phyloP scores from a whole-genome alignment of 768 basidiomycete genomes.

The Boletales sp. region DNA sequence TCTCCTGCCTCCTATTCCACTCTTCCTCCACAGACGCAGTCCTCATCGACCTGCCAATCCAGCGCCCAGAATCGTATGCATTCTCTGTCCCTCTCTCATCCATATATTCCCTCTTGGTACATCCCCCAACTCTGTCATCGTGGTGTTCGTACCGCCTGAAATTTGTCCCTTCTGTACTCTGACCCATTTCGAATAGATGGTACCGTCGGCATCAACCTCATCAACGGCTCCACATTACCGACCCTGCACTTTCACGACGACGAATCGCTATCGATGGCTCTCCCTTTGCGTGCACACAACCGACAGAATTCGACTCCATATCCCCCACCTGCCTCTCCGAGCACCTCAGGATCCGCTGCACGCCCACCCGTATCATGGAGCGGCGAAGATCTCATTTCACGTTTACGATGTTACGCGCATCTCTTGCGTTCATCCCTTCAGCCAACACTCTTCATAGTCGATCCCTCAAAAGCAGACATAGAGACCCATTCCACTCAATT shows the following conservation, averaged over 20 bases:
- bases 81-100: slow-evolving; percentile 91
- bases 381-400: slow-evolving; percentile 79
- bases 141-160: slow-evolving; percentile 63
- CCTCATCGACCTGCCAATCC: slow-evolving; percentile 78
- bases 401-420: slow-evolving; percentile 73
- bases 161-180: not conserved
- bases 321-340: slow-evolving; percentile 56
- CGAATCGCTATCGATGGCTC: slow-evolving; percentile 77
- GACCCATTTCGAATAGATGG: slow-evolving; percentile 55
- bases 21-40: slow-evolving; percentile 58
- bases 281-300: slow-evolving; percentile 36
- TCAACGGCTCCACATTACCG: slow-evolving; percentile 79
- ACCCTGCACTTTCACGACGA: slow-evolving; percentile 97
- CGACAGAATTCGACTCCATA: slow-evolving; percentile 48
- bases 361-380: slow-evolving; percentile 65
- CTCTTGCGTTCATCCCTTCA: slow-evolving; percentile 85
- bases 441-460: slow-evolving; percentile 82
- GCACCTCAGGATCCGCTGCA: slow-evolving; percentile 39
- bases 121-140: slow-evolving; percentile 78
- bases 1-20: slow-evolving; percentile 3
- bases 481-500: slow-evolving; percentile 85
- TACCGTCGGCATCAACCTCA: slow-evolving; percentile 84
- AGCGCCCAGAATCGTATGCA: slow-evolving; percentile 86
- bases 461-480: slow-evolving; percentile 89
- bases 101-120: slow-evolving; percentile 85